Percentiles rank a stretch among this genome's conserved stretches.
Conservation (phyloP, 805 yeast species). For the Saccharomycopsis oosterbeekiorum region DNA sequence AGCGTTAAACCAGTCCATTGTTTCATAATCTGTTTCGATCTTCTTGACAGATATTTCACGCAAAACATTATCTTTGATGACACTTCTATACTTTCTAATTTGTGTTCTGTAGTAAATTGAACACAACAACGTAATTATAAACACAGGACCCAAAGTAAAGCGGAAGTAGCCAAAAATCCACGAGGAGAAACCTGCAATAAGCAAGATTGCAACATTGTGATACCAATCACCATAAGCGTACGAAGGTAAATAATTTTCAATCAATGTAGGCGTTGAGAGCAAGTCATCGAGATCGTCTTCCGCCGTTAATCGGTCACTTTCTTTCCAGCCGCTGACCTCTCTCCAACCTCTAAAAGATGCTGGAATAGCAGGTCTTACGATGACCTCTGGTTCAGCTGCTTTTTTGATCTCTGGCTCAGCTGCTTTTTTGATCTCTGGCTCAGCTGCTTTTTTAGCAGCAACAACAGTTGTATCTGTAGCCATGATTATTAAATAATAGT, state of each 20-base stretch:
- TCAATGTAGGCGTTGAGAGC: slow-evolving; percentile 54
- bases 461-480: not conserved
- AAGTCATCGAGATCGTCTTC: slow-evolving; percentile 71
- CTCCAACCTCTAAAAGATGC: slow-evolving; percentile 88
- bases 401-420: too few relatives aligned
- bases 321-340: slow-evolving; percentile 41
- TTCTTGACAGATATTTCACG: slow-evolving; percentile 73
- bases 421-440: too few relatives aligned
- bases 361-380: slow-evolving; percentile 39
- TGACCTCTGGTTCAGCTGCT: too few relatives aligned
- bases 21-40: slow-evolving; percentile 82
- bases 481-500: not conserved
- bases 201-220: slow-evolving; percentile 69
- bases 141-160: slow-evolving; percentile 73
- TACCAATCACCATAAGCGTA: slow-evolving; percentile 91
- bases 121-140: slow-evolving; percentile 53
- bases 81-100: slow-evolving; percentile 65
- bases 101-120: slow-evolving; percentile 75
- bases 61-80: slow-evolving; percentile 70
- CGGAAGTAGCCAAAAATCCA: slow-evolving; percentile 72
- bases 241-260: slow-evolving; percentile 71
- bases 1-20: slow-evolving; percentile 91
- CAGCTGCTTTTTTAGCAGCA: not conserved
- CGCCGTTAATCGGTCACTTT: slow-evolving; percentile 47
- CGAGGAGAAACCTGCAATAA: slow-evolving; percentile 59